Evolutionary conservation across 2,329 filamentous ascomycete genomes (phyloP), one percentile per base, ranked within the genome.

Genomic region (Colletotrichum tofieldiae): DNA sequence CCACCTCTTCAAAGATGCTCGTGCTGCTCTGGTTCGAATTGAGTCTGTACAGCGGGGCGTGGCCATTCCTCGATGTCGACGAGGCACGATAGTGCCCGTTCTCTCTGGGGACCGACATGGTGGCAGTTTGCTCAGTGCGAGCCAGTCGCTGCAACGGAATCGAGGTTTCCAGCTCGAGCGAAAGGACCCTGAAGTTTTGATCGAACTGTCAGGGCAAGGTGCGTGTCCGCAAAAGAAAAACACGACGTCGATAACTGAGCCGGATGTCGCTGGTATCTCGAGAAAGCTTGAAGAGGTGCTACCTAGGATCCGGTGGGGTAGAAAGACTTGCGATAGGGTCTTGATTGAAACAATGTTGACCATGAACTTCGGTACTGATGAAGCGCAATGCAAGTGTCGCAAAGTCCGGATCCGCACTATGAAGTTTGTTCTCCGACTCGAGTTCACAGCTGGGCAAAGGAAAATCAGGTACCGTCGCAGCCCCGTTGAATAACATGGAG

Each of bases 1-100:
- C 96, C n/a, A 98, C 95, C 82, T 98, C 94, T 76, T 94, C 94
- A 77, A 98, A 92, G 76, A 98, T 92, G 82, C 94, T 97, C 45
- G 92, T 87, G 82, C 88, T 91, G 83, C 93, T 94, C 77, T 91
- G 86, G 78, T 94, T 94, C 63, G 92, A 93, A 75, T 87, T 87
- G 67, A 92, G 86, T 65, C 92, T 86, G 81, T 94, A 94, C 74
- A 93, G 79, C 63, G 79, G 65, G 18, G 65, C 65, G 23, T 77
- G 73, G 56, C 71, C 63, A 35, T 73, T 71, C 43, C 67, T 66
- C 20, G 67, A 55, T 8, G 59, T 55, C n/a, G 59, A 70, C 20
- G 66, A 64, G 47, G 59, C 70, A 65, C 65, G 60, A 47, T 32
- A 51, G 49, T 60, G 70, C 39, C 59, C 59, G 18, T 65, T 67